A percentile compares a stretch with the other conserved stretches of the same genome.
These are phyloP conservation scores for Penicillium roqueforti DNA, from an alignment of 495 filamentous ascomycete genomes.

Conservation along the genomic window DNA sequence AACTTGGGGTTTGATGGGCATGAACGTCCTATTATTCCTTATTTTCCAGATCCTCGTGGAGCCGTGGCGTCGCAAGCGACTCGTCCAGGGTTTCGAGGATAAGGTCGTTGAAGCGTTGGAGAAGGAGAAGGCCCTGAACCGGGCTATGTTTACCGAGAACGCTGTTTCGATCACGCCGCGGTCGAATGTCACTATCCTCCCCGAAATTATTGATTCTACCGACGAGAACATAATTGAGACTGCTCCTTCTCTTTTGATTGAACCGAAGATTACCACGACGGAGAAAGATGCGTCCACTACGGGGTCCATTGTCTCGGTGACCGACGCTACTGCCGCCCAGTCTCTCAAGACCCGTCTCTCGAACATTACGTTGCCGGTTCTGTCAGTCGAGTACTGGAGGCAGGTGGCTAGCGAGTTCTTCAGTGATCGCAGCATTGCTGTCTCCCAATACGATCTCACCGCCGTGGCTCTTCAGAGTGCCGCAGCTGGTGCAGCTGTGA, in stretches of 20 bases:
- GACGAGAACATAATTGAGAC: constrained; percentile 6
- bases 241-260: background rate
- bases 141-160: constrained; percentile 22
- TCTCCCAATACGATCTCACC: constrained; percentile 73
- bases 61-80: constrained; percentile 77
- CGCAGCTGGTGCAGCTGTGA: constrained; percentile 64
- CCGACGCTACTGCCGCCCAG: constrained; percentile 10
- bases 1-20: constrained; percentile 95
- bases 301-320: background rate
- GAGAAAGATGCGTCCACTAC: background rate
- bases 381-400: constrained; percentile 46
- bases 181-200: background rate
- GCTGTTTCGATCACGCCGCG: constrained; percentile 13
- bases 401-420: constrained; percentile 49
- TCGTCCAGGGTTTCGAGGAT: constrained; percentile 33
- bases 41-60: constrained; percentile 90
- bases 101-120: constrained; percentile 60
- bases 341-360: constrained; percentile 25
- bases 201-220: constrained; percentile 15
- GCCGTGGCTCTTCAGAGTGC: constrained; percentile 65
- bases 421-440: constrained; percentile 63
- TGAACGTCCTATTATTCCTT: constrained; percentile 87
- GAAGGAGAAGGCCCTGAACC: constrained; percentile 52
- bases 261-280: background rate
- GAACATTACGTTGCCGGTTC: constrained; percentile 18